Conservation (phyloP, 352 stramenopile species). For the Pythium sukuiense region DNA sequence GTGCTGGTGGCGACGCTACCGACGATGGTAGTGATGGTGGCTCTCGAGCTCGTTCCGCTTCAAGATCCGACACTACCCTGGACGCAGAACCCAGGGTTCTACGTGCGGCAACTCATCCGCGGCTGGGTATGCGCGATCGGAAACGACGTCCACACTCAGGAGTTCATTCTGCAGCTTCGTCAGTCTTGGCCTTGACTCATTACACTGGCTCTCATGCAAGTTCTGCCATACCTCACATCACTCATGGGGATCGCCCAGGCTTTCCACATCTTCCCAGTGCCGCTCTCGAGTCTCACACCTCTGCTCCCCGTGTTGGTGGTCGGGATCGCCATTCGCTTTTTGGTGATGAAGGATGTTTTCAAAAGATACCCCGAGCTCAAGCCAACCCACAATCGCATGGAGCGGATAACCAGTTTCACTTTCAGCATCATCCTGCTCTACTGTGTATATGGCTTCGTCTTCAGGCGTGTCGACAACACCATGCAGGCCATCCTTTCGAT, state of each 20-base stretch:
- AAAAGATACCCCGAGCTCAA: conserved; percentile 3
- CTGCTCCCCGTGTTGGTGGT: conserved; percentile 18
- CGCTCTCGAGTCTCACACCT: conserved; percentile 19
- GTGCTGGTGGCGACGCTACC: neutral
- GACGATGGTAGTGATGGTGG: neutral
- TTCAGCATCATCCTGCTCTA: conserved; percentile 31
- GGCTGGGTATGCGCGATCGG: conserved; percentile 22
- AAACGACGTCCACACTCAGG: conserved; percentile 17
- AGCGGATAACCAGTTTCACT: conserved; percentile 2
- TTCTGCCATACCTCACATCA: conserved; percentile 25
- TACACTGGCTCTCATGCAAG: conserved; percentile 2
- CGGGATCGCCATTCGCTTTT: conserved; percentile 20
- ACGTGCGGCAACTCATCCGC: conserved; percentile 28
- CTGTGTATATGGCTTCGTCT: conserved; percentile 30
- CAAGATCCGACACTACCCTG: conserved; percentile 11
- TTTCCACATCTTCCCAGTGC: conserved; percentile 34
- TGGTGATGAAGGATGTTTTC: neutral
- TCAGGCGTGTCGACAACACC: conserved; percentile 22
- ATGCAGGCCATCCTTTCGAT: conserved; percentile 36
- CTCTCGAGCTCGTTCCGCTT: conserved; percentile 3
- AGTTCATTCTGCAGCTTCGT: conserved; percentile 32
- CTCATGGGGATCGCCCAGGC: conserved; percentile 21
- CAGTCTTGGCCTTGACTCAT: conserved; percentile 15
- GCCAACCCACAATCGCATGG: conserved; percentile 6
- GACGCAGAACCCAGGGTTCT: conserved; percentile 23